Base-by-base conservation (phyloP, 108 stramenopile species). In the Thalassiosira profunda region DNA sequence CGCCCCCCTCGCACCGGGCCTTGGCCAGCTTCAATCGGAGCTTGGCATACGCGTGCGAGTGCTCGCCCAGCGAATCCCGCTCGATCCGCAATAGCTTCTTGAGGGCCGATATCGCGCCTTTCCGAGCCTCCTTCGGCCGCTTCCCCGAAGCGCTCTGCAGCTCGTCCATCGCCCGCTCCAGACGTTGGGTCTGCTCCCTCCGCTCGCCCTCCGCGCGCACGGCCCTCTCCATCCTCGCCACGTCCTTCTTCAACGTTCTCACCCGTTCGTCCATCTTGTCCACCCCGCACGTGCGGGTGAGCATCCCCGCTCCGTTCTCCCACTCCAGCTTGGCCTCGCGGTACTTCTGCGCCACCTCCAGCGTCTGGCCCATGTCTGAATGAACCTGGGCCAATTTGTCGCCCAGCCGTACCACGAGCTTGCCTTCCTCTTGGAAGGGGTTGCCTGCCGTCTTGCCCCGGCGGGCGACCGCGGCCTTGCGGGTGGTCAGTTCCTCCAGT, bases 21-120 rank as follows among this genome's bases (percentile, higher is more conserved):
- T 77, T 77, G 57, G 76, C 62, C 24, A 70, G 36, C 33, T 77
- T 77, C 15, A 77, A 33, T 7, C 44, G 31, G 23, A 77, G 31
- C 45, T 77, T 77, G 30, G 76, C 67, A 20, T 53, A 56, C 4
- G 62, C 76, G 58, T 77, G 70, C 5, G 67, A 77, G 9, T 58
- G 21, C 24, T 69, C 68, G 37, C 76, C 76, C 45, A 77, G 31
- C 3, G 76, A 28, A 38, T 77, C 76, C n/a, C 63, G 44, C 48
- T 77, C 76, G 8, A 68, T 30, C 10, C 67, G 55, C 6, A 77
- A 37, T 21, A 56, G 40, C 31, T 42, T 30, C 30, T 68, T 63
- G 2, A 77, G 41, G 14, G 48, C 51, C 6, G 42, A 38, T 2
- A 70, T 77, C 57, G 47, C 62, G 10, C 40, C 41, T 29, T 62